Conservation (phyloP, 2,329 filamentous ascomycete species). For the Metarhizium album region DNA sequence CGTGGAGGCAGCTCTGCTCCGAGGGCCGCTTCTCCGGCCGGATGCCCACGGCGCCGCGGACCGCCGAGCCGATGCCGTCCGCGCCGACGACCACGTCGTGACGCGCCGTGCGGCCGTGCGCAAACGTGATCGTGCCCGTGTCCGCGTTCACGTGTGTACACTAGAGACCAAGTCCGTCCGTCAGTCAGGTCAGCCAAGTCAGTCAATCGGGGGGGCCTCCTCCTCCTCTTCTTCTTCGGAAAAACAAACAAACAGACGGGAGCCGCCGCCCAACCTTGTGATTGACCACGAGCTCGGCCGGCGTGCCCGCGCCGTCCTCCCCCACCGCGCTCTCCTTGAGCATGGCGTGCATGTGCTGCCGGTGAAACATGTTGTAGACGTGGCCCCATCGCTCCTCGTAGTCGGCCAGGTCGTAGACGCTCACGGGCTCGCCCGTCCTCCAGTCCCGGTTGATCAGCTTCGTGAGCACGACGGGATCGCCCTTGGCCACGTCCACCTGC, state of each 20-base stretch:
- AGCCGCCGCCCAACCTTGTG: slow-evolving; percentile 39
- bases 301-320: slow-evolving; percentile 39
- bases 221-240: too few species aligned
- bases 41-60: slow-evolving; percentile 53
- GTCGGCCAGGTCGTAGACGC: slow-evolving; percentile 51
- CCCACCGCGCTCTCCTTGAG: slow-evolving; percentile 48
- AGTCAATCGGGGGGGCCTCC: too few species aligned
- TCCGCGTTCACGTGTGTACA: slow-evolving; percentile 42
- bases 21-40: slow-evolving; percentile 47
- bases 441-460: slow-evolving; percentile 61
- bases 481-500: slow-evolving; percentile 52
- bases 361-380: slow-evolving; percentile 59
- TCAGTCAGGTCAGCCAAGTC: too few species aligned
- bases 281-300: slow-evolving; percentile 45
- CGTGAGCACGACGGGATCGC: slow-evolving; percentile 53
- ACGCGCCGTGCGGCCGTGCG: slow-evolving; percentile 34
- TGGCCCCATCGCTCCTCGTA: slow-evolving; percentile 57
- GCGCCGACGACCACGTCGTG: slow-evolving; percentile 55
- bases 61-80: slow-evolving; percentile 57
- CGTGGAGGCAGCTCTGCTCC: slow-evolving; percentile 51
- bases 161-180: too few species aligned
- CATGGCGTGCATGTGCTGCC: slow-evolving; percentile 59
- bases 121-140: slow-evolving; percentile 38
- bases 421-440: slow-evolving; percentile 56
- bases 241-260: neutral